A percentile compares a stretch with the other conserved stretches of the same genome.
These are phyloP conservation scores for Botryotinia narcissicola DNA, from an alignment of 2,329 filamentous ascomycete species.

Conservation along the genomic window DNA sequence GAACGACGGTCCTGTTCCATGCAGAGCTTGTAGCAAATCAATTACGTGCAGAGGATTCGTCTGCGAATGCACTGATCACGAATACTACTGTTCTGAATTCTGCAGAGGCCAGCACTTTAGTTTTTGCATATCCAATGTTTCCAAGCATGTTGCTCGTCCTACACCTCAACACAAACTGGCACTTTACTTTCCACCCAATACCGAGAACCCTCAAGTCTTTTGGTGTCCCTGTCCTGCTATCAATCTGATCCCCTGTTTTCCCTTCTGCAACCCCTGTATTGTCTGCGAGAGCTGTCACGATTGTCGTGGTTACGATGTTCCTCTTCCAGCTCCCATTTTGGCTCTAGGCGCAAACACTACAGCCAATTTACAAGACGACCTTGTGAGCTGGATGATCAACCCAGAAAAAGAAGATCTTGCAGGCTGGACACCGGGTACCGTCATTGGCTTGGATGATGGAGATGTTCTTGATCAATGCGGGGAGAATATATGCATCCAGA, in stretches of 20 bases:
- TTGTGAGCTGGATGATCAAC: neutral
- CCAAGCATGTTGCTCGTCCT: neutral
- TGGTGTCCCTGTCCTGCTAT: neutral
- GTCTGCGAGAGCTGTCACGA: neutral
- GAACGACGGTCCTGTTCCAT: neutral
- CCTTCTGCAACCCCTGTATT: neutral
- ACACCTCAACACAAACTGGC: neutral
- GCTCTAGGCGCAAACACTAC: neutral
- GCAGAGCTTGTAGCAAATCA: neutral
- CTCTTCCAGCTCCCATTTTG: neutral
- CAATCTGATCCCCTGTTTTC: neutral
- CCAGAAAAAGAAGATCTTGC: neutral
- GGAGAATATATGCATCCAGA: neutral
- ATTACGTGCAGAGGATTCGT: neutral
- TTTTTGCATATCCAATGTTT: neutral
- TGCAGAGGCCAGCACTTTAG: neutral
- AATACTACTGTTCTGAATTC: neutral
- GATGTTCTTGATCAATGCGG: no score
- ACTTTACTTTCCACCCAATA: neutral
- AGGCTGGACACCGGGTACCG: neutral
- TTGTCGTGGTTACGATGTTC: neutral
- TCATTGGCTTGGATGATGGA: neutral
- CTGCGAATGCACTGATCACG: neutral
- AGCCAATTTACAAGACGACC: neutral
- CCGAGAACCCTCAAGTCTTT: conserved; percentile 49